These are phyloP conservation scores for Pseudocercospora fuligena DNA, from an alignment of 2,329 filamentous ascomycete species.

Conservation along the genomic window DNA sequence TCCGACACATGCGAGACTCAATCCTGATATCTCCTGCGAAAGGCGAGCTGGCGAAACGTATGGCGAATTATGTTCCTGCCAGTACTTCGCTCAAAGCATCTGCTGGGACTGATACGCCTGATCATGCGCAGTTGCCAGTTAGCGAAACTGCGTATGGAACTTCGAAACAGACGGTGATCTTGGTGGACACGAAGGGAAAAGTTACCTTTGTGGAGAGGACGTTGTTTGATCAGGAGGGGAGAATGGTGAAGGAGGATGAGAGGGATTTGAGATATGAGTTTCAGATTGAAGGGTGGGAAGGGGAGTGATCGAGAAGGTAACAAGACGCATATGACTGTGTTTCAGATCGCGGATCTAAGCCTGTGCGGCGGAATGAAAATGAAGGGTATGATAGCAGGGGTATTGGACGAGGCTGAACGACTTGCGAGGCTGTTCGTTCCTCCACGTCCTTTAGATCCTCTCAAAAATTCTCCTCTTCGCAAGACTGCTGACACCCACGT, in stretches of 20 bases:
- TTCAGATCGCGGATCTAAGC: too few species aligned
- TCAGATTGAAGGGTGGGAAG: slow-evolving; percentile 50
- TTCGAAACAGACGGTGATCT: slow-evolving; percentile 66
- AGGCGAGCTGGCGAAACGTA: slow-evolving; percentile 47
- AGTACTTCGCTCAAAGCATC: slow-evolving; percentile 27
- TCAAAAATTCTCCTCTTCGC: too few species aligned
- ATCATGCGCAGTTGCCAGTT: slow-evolving; percentile 31
- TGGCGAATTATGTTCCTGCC: slow-evolving; percentile 40
- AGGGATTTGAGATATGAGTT: slow-evolving; percentile 56
- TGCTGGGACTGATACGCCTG: slow-evolving; percentile 33
- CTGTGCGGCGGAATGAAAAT: too few species aligned
- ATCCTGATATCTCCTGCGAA: slow-evolving; percentile 66
- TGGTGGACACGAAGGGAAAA: slow-evolving; percentile 60
- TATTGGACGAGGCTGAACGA: too few species aligned
- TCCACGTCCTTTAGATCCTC: too few species aligned
- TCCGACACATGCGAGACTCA: slow-evolving; percentile 61
- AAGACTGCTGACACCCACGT: too few species aligned
- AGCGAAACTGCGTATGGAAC: slow-evolving; percentile 62
- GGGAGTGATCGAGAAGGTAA: neutral
- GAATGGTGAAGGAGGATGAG: slow-evolving; percentile 50
- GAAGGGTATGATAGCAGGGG: too few species aligned
- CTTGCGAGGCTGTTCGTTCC: too few species aligned
- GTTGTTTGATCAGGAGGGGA: slow-evolving; percentile 60
- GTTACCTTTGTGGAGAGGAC: slow-evolving; percentile 68
- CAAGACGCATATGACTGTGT: neutral